A percentile compares a stretch with the other conserved stretches of the same genome.
Evolutionary conservation across 331 rosid species (phyloP).

Genomic region (Quercus tomentella): DNA sequence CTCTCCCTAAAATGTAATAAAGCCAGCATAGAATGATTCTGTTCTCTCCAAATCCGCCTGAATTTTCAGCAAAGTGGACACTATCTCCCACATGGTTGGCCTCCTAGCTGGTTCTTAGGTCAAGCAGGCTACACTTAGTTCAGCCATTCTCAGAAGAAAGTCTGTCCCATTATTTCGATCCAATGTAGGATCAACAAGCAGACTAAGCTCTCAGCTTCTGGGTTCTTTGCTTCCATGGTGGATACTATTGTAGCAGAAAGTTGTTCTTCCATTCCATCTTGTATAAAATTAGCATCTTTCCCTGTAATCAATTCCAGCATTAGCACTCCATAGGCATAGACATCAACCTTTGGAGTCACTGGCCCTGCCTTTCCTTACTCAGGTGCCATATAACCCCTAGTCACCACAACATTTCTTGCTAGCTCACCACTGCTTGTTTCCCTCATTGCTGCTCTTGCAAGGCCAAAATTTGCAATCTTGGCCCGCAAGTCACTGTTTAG

Average conservation of each 20-base stretch:
- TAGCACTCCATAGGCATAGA: slow-evolving; percentile 63
- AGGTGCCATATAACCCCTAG: slow-evolving; percentile 40
- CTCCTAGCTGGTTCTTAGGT: slow-evolving; percentile 43
- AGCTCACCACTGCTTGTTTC: not conserved
- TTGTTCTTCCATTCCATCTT: slow-evolving; percentile 37
- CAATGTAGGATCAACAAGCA: slow-evolving; percentile 44
- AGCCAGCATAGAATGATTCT: not conserved
- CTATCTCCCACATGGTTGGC: slow-evolving; percentile 53
- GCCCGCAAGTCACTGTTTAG: slow-evolving; percentile 48
- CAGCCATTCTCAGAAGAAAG: slow-evolving; percentile 27
- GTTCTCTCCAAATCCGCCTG: slow-evolving; percentile 1
- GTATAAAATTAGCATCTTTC: slow-evolving; percentile 25
- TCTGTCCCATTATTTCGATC: slow-evolving; percentile 18
- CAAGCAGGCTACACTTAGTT: slow-evolving; percentile 54
- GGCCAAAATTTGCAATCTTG: slow-evolving; percentile 55
- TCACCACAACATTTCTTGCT: slow-evolving; percentile 19
- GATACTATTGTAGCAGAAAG: slow-evolving; percentile 27
- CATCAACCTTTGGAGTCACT: slow-evolving; percentile 49
- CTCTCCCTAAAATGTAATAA: not conserved
- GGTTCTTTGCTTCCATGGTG: slow-evolving; percentile 26
- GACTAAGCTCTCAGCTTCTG: slow-evolving; percentile 30
- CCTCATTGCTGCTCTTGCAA: slow-evolving; percentile 35
- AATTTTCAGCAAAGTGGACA: slow-evolving; percentile 41
- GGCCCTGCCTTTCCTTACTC: slow-evolving; percentile 36
- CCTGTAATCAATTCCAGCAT: slow-evolving; percentile 57